Evolutionary conservation across 2,329 filamentous ascomycete species (phyloP).

Genomic region (Thyridium curvatum): DNA sequence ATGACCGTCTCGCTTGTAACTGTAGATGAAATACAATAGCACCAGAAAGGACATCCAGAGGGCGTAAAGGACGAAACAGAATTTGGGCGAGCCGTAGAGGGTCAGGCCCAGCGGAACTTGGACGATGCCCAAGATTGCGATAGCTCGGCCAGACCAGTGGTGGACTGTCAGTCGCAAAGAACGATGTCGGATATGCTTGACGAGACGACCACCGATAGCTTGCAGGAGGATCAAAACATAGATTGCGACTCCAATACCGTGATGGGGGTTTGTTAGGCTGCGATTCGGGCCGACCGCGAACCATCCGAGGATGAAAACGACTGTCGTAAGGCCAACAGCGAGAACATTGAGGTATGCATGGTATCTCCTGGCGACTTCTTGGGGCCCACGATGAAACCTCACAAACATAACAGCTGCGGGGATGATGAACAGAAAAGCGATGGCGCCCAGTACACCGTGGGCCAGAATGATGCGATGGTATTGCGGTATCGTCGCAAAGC

Average conservation of each 20-base stretch:
- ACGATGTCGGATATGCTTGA: slow-evolving; percentile 45
- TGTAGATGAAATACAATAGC: slow-evolving; percentile 71
- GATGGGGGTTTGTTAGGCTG: slow-evolving; percentile 74
- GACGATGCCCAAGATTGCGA: slow-evolving; percentile 74
- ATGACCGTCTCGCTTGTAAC: slow-evolving; percentile 57
- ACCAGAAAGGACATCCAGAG: slow-evolving; percentile 70
- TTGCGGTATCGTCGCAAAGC: slow-evolving; percentile 61
- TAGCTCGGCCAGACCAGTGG: slow-evolving; percentile 76
- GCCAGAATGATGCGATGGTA: slow-evolving; percentile 67
- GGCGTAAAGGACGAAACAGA: slow-evolving; percentile 79
- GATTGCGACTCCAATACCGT: slow-evolving; percentile 75
- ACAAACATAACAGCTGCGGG: slow-evolving; percentile 68
- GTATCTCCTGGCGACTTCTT: slow-evolving; percentile 55
- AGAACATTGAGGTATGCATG: slow-evolving; percentile 72
- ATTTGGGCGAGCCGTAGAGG: slow-evolving; percentile 83
- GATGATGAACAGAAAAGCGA: slow-evolving; percentile 69
- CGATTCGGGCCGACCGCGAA: slow-evolving; percentile 70
- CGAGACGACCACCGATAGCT: slow-evolving; percentile 60
- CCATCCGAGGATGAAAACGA: slow-evolving; percentile 68
- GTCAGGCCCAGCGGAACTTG: slow-evolving; percentile 88
- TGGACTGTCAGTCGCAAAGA: slow-evolving; percentile 62
- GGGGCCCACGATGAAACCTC: slow-evolving; percentile 61
- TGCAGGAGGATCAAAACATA: slow-evolving; percentile 69
- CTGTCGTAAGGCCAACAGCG: slow-evolving; percentile 60
- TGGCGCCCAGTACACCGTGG: slow-evolving; percentile 65